Evolutionary conservation across 169 alveolate species (phyloP).

Genomic region (Eimeria maxima): DNA sequence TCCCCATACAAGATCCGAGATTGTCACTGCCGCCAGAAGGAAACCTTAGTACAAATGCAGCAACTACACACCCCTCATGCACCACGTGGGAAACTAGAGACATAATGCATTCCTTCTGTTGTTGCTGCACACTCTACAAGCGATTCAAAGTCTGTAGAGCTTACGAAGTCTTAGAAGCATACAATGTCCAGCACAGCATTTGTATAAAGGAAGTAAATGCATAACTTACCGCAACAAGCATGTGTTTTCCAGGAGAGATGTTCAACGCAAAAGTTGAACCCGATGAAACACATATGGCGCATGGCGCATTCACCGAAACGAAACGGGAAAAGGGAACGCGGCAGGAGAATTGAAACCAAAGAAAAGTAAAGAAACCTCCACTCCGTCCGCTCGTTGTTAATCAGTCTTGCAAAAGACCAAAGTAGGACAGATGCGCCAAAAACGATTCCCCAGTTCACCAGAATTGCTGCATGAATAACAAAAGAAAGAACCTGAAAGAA

Average conservation of each 20-base stretch:
- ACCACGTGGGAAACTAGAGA: background rate
- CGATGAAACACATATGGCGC: constrained; percentile 61
- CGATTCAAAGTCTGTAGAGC: background rate
- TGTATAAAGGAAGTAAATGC: background rate
- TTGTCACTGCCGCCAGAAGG: background rate
- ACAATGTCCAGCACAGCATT: background rate
- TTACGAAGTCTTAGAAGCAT: background rate
- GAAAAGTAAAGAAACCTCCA: constrained; percentile 31
- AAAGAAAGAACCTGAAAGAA: background rate
- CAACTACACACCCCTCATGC: constrained; percentile 18
- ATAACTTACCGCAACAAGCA: constrained; percentile 30
- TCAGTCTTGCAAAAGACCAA: constrained; percentile 32
- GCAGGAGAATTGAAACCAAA: constrained; percentile 20
- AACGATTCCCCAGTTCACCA: constrained; percentile 35
- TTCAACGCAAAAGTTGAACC: constrained; percentile 48
- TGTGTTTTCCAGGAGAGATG: constrained; percentile 52
- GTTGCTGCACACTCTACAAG: background rate
- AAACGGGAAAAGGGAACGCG: constrained; percentile 31
- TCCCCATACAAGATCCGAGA: constrained; percentile 53
- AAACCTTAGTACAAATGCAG: constrained; percentile 43
- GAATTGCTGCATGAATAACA: constrained; percentile 49
- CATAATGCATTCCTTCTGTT: background rate
- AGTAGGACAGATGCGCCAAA: constrained; percentile 58
- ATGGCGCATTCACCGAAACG: constrained; percentile 35
- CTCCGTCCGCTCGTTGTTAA: constrained; percentile 13